Conservation (phyloP, 768 basidiomycete species). For the Russula olivacea region DNA sequence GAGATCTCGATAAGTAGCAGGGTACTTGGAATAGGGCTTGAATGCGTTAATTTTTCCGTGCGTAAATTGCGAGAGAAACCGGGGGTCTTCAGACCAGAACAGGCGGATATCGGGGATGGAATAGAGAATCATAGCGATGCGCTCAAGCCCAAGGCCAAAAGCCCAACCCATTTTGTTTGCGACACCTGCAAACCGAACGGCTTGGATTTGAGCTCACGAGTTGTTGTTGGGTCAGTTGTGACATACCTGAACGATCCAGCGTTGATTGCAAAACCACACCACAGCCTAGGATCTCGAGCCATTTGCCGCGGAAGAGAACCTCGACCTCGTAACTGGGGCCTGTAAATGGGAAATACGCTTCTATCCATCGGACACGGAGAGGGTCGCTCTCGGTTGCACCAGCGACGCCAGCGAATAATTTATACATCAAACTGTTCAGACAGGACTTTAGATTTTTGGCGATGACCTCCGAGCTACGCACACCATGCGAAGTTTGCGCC, state of each 20-base stretch:
- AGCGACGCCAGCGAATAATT: constrained; percentile 64
- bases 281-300: constrained; percentile 93
- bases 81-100: constrained; percentile 89
- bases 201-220: background rate
- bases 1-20: constrained; percentile 88
- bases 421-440: constrained; percentile 78
- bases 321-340: constrained; percentile 98
- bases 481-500: constrained; percentile 71
- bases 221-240: background rate
- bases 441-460: constrained; percentile 85
- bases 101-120: constrained; percentile 96
- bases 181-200: constrained; percentile 45
- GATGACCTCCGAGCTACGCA: constrained; percentile 62
- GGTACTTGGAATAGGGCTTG: constrained; percentile 89
- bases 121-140: constrained; percentile 97
- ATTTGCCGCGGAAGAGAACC: constrained; percentile 91
- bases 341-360: constrained; percentile 97
- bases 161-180: constrained; percentile 91
- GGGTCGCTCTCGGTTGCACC: constrained; percentile 56
- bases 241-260: constrained; percentile 78
- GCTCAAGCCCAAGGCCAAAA: constrained; percentile 93
- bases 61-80: constrained; percentile 84
- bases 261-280: constrained; percentile 90
- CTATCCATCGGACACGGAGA: constrained; percentile 90
- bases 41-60: constrained; percentile 74